These are phyloP conservation scores for Fusarium tuaranense DNA, from an alignment of 2,329 filamentous ascomycete genomes.

Conservation along the genomic window DNA sequence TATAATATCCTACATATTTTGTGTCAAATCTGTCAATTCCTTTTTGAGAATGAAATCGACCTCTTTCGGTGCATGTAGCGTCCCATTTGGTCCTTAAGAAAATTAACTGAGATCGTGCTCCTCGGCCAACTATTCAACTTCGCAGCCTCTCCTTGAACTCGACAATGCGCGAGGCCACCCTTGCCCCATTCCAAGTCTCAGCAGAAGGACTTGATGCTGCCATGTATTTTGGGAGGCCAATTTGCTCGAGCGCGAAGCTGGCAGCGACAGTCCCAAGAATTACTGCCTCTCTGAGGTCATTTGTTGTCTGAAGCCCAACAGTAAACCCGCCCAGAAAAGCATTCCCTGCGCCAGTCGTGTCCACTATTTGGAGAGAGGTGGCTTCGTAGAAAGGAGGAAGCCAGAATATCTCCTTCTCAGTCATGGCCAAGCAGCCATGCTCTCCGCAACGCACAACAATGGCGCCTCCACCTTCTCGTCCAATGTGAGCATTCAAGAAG, in stretches of 20 bases:
- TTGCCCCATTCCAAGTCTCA: neutral
- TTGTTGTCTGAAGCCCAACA: neutral
- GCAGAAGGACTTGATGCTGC: accelerated
- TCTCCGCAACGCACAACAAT: constrained; percentile 1
- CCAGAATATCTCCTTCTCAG: neutral
- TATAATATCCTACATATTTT: neutral
- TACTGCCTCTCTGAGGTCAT: neutral
- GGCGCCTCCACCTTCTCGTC: neutral
- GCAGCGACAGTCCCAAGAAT: neutral
- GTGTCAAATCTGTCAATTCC: neutral
- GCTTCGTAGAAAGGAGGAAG: neutral
- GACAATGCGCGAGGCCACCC: neutral
- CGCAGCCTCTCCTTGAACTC: neutral
- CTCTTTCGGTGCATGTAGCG: neutral
- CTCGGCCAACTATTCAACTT: neutral
- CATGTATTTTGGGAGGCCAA: neutral
- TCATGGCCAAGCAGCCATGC: neutral
- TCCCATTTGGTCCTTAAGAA: neutral
- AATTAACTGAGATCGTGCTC: neutral
- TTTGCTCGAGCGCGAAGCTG: neutral
- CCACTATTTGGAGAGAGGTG: neutral
- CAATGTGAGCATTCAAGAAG: neutral
- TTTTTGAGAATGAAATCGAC: neutral
- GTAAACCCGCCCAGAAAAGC: neutral
- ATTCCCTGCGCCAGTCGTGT: neutral